Conservation (phyloP, 306 rosid genomes). For the Cicer yamashitae region DNA sequence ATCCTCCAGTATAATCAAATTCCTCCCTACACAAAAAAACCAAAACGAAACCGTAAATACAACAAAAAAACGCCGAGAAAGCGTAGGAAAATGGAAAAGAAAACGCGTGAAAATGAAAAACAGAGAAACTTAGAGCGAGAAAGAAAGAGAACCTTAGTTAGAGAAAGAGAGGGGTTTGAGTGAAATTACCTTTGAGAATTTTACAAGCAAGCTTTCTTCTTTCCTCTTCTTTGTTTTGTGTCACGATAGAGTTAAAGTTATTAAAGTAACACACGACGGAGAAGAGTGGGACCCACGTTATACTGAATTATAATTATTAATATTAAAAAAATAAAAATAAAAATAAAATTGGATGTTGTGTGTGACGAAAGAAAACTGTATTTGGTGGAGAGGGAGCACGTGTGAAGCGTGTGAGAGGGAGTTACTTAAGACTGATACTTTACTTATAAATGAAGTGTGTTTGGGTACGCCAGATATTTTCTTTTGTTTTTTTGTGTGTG, state of each 20-base stretch:
- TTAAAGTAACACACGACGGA: background rate
- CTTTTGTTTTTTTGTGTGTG: background rate
- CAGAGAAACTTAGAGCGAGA: background rate
- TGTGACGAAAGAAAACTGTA: background rate
- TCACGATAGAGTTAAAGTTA: conserved; percentile 7
- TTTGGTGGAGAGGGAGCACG: background rate
- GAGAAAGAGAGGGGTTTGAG: conserved; percentile 38
- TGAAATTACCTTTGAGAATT: conserved; percentile 40
- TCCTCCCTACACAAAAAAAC: conserved; percentile 43
- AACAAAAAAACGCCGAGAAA: conserved; percentile 32
- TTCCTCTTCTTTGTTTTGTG: conserved; percentile 2
- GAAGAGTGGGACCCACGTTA: conserved; percentile 42
- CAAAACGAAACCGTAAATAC: conserved; percentile 26
- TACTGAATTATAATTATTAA: background rate
- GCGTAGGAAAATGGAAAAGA: conserved; percentile 36
- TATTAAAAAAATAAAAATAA: background rate
- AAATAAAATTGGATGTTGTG: no score
- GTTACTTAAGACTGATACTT: background rate
- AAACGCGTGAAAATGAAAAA: background rate
- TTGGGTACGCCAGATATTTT: conserved; percentile 36
- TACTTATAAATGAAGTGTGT: background rate
- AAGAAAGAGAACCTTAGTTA: conserved; percentile 47
- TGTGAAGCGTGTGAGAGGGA: background rate
- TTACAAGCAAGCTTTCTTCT: conserved; percentile 11
- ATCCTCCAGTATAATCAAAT: conserved; percentile 59